These are phyloP conservation scores for Colletotrichum sojae DNA, from an alignment of 2,329 filamentous ascomycete genomes.

Conservation along the genomic window DNA sequence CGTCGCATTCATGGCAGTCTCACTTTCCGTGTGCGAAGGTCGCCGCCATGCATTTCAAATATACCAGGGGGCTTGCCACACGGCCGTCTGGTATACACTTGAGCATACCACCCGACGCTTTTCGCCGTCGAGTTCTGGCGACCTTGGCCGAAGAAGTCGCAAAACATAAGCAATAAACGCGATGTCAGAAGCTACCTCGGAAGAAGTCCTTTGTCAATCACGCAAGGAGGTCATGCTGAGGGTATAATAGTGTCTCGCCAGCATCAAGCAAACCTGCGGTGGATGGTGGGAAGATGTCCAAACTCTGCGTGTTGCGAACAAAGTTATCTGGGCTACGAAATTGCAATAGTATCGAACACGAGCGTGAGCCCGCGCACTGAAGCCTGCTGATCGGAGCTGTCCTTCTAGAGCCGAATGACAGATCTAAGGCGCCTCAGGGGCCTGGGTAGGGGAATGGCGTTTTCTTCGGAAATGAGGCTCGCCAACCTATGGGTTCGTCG, in stretches of 20 bases:
- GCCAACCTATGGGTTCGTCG: slow-evolving; percentile 19
- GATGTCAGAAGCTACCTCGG: too few relatives aligned
- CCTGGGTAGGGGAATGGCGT: slow-evolving; percentile 30
- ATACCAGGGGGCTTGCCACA: background rate
- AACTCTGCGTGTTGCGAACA: slow-evolving; percentile 16
- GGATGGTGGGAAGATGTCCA: background rate
- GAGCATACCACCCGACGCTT: too few relatives aligned
- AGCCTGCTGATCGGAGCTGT: background rate
- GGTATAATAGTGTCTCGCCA: background rate
- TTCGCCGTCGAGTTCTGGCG: too few relatives aligned
- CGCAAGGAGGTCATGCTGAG: too few relatives aligned
- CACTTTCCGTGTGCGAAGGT: background rate
- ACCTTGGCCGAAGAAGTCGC: too few relatives aligned
- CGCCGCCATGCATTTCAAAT: background rate
- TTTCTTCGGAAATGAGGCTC: slow-evolving; percentile 30
- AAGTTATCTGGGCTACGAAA: slow-evolving; percentile 1
- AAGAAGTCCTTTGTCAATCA: background rate
- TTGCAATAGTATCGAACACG: background rate
- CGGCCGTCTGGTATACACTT: too few relatives aligned
- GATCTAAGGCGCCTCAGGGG: slow-evolving; percentile 23
- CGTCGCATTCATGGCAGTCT: background rate
- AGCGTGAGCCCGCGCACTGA: slow-evolving; percentile 2
- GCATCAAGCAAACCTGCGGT: background rate
- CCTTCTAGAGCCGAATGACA: slow-evolving; percentile 24
- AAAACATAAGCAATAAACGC: too few relatives aligned